Percentiles rank a stretch among this genome's conserved stretches.
Conservation (phyloP, 345 rosid genomes). For the Bretschneidera sinensis region DNA sequence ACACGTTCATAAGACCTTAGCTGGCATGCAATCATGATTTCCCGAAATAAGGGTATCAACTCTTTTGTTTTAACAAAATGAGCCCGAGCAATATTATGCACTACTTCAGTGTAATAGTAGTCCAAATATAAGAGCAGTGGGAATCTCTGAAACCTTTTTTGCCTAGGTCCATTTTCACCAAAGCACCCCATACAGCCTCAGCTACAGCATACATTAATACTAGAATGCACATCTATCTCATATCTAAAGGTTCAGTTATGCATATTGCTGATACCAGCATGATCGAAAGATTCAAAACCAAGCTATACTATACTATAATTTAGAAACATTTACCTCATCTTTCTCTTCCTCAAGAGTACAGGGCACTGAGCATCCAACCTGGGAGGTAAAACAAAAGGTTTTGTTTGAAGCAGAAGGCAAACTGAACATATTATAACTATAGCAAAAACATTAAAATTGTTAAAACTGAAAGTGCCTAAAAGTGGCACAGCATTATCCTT, state of each 20-base stretch:
- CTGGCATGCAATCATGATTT: too few species aligned
- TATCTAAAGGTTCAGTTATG: neutral
- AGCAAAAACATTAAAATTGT: too few species aligned
- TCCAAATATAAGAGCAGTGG: constrained; percentile 1
- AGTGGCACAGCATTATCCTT: neutral
- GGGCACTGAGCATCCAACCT: constrained; percentile 24
- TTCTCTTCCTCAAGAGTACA: constrained; percentile 23
- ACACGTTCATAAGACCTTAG: too few species aligned
- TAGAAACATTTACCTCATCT: constrained; percentile 29
- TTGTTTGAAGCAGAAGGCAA: neutral
- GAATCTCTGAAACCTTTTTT: neutral
- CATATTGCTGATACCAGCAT: neutral
- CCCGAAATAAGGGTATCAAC: too few species aligned
- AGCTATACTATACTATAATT: neutral
- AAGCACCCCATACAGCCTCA: constrained; percentile 3
- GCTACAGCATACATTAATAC: neutral
- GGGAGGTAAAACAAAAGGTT: constrained; percentile 6
- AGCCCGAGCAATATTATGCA: neutral
- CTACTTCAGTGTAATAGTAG: neutral
- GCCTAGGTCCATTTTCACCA: neutral
- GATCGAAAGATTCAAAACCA: constrained; percentile 1
- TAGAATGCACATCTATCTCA: neutral
- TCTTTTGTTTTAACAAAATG: too few species aligned
- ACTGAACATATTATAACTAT: neutral
- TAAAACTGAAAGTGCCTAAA: too few species aligned